These are phyloP conservation scores for Hymenoscyphus fraxineus DNA, from an alignment of 2,329 filamentous ascomycete species.

Conservation along the genomic window DNA sequence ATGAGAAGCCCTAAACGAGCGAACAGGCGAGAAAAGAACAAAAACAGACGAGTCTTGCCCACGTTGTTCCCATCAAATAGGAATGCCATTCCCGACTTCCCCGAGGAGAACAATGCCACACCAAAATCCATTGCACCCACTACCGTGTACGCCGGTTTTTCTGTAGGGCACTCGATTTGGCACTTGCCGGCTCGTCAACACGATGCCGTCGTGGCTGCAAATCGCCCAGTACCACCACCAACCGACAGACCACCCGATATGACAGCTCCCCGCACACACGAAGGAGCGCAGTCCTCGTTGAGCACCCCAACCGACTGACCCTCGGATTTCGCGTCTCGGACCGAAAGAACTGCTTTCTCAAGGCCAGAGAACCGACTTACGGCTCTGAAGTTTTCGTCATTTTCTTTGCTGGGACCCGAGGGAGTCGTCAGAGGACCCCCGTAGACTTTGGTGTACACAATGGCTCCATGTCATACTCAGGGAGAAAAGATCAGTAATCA, in stretches of 20 bases:
- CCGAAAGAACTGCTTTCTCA: not conserved
- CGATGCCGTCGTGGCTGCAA: not conserved
- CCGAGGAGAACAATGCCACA: not conserved
- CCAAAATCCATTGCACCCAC: not conserved
- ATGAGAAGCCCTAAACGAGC: not conserved
- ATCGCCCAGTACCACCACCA: not conserved
- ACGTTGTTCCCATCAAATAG: not conserved
- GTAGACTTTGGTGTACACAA: not conserved
- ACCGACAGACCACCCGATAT: not conserved
- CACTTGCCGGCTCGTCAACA: not conserved
- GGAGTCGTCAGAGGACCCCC: not conserved
- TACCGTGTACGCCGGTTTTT: not conserved
- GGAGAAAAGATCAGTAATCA: not conserved
- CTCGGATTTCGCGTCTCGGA: not conserved
- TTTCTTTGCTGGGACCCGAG: not conserved
- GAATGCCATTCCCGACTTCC: not conserved
- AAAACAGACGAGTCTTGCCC: not conserved
- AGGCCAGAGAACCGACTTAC: not conserved
- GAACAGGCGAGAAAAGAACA: too few species aligned
- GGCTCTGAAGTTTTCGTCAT: not conserved
- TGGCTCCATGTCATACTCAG: not conserved
- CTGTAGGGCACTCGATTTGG: not conserved
- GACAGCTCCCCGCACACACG: not conserved
- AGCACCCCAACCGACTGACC: not conserved
- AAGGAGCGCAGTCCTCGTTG: not conserved